A percentile compares a stretch with the other conserved stretches of the same genome.
phyloP scores from a whole-genome alignment of 257 asterid species.

The Cruciata laevipes region DNA sequence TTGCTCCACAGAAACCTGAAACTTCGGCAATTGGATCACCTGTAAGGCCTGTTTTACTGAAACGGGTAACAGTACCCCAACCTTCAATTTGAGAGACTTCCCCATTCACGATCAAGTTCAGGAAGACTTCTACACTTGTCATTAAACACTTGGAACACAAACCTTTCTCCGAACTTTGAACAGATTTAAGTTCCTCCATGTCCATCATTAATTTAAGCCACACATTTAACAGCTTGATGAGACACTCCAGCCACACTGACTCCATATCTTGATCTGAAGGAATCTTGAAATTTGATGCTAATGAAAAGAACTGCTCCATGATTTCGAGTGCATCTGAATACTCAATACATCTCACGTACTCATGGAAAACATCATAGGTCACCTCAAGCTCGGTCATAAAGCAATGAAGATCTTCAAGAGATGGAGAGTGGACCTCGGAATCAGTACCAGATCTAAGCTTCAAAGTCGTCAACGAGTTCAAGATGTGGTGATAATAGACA shows the following conservation, averaged over 20 bases:
- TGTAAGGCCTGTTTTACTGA: conserved; percentile 43
- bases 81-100: conserved; percentile 58
- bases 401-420: conserved; percentile 43
- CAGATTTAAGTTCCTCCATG: conserved; percentile 38
- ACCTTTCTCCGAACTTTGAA: conserved; percentile 28
- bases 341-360: conserved; percentile 47
- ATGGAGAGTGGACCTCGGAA: conserved; percentile 32
- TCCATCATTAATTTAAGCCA: conserved; percentile 75
- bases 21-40: conserved; percentile 38
- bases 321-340: conserved; percentile 38
- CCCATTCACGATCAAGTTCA: conserved; percentile 43
- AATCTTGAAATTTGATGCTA: conserved; percentile 39
- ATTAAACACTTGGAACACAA: conserved; percentile 46
- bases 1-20: conserved; percentile 57
- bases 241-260: conserved; percentile 51
- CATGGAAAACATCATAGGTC: conserved; percentile 42
- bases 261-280: conserved; percentile 34
- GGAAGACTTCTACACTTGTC: conserved; percentile 44
- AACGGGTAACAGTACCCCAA: conserved; percentile 59
- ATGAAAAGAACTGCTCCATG: conserved; percentile 51
- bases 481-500: conserved; percentile 50
- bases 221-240: conserved; percentile 57
- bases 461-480: conserved; percentile 50
- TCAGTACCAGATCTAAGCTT: conserved; percentile 48
- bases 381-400: conserved; percentile 57